A percentile compares a stretch with the other conserved stretches of the same genome.
Evolutionary conservation across 768 basidiomycete species (phyloP).

Genomic region (Steccherinum ochraceum): DNA sequence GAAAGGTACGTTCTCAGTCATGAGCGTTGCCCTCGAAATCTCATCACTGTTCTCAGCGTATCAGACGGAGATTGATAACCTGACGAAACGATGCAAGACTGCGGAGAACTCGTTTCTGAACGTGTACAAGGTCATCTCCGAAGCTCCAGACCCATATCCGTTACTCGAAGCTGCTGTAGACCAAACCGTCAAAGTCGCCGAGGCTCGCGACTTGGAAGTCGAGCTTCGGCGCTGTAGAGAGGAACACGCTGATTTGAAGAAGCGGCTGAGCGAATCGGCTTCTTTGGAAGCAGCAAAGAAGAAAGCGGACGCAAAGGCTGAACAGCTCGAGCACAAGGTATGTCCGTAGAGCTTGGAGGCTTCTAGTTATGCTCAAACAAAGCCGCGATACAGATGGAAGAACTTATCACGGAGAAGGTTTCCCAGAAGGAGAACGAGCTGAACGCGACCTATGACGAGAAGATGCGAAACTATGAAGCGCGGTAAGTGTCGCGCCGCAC

Average conservation of each 20-base stretch:
- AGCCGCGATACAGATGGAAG: conserved; percentile 98
- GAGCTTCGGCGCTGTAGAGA: conserved; percentile 70
- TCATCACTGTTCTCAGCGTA: conserved; percentile 51
- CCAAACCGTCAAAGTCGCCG: conserved; percentile 86
- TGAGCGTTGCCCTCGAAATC: not conserved
- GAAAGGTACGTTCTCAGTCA: conserved; percentile 49
- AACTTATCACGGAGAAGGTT: conserved; percentile 84
- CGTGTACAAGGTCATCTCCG: conserved; percentile 93
- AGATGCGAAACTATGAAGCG: conserved; percentile 92
- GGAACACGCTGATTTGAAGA: conserved; percentile 79
- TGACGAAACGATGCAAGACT: conserved; percentile 87
- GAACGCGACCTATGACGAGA: conserved; percentile 95
- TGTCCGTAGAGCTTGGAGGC: conserved; percentile 13
- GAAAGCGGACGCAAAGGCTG: conserved; percentile 66
- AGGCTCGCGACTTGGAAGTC: conserved; percentile 67
- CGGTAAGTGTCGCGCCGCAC: conserved; percentile 47
- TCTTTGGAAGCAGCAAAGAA: conserved; percentile 64
- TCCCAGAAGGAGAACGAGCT: conserved; percentile 93
- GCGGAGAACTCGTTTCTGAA: conserved; percentile 96
- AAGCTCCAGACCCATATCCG: conserved; percentile 97
- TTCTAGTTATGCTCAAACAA: no score
- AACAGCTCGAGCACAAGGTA: conserved; percentile 82
- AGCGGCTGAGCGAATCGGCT: conserved; percentile 57
- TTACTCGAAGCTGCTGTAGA: conserved; percentile 94
- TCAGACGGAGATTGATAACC: conserved; percentile 92